Evolutionary conservation across 176 grass and related monocot genomes (phyloP).

Genomic region (Triticum monococcum): DNA sequence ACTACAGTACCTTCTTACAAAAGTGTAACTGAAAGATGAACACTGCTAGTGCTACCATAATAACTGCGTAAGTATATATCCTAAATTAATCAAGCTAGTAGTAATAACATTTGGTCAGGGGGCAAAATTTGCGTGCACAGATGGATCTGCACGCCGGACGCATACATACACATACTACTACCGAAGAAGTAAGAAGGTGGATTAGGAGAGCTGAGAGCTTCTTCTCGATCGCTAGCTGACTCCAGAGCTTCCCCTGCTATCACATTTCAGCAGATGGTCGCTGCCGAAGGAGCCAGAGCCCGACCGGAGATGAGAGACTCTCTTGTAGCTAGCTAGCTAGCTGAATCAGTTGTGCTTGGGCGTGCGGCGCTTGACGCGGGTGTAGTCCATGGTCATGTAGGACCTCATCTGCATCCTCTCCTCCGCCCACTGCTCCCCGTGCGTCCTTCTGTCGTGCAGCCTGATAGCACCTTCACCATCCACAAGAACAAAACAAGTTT

Average conservation of each 20-base stretch:
- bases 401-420: slow-evolving; percentile 50
- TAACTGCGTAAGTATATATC: slow-evolving; percentile 32
- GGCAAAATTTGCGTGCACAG: slow-evolving; percentile 40
- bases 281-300: background rate
- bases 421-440: slow-evolving; percentile 51
- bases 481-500: background rate
- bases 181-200: background rate
- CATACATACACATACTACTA: slow-evolving; percentile 16
- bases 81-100: background rate
- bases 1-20: background rate
- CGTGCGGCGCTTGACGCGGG: background rate
- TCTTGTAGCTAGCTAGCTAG: background rate
- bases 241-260: background rate
- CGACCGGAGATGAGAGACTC: background rate
- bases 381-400: slow-evolving; percentile 54
- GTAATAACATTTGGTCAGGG: slow-evolving; percentile 33
- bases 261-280: background rate
- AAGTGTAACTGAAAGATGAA: background rate
- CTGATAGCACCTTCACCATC: slow-evolving; percentile 51
- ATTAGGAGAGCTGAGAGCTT: no score
- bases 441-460: slow-evolving; percentile 42
- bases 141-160: slow-evolving; percentile 21
- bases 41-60: background rate
- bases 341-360: slow-evolving; percentile 59
- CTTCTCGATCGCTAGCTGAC: no score